phyloP scores from a whole-genome alignment of 148 eudicot genomes.

The Fagopyrum esculentum region DNA sequence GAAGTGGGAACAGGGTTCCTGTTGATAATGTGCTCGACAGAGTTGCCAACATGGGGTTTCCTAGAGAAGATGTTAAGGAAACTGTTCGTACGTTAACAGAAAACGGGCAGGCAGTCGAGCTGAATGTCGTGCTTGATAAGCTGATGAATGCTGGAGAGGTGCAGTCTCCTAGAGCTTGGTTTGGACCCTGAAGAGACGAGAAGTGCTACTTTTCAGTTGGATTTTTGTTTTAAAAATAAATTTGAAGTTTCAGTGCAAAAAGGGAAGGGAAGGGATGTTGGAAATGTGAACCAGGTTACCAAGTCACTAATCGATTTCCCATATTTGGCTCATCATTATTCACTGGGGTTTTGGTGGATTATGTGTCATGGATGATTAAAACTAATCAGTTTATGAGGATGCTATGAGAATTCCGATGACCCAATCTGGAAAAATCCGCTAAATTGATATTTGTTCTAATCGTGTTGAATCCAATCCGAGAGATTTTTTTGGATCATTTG shows the following conservation, averaged over 20 bases:
- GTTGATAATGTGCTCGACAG: constrained; percentile 19
- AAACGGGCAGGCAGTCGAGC: constrained; percentile 18
- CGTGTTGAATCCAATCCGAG: too few species aligned
- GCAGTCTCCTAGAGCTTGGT: neutral
- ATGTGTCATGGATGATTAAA: too few species aligned
- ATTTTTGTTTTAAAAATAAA: neutral
- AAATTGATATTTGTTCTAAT: too few species aligned
- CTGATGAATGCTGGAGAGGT: constrained; percentile 13
- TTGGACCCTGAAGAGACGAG: neutral
- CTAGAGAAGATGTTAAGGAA: constrained; percentile 12
- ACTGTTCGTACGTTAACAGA: constrained; percentile 16
- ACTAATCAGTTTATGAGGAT: too few species aligned
- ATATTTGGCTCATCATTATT: too few species aligned
- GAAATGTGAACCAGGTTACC: neutral
- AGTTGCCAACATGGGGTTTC: constrained; percentile 22
- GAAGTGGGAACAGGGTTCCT: constrained; percentile 13
- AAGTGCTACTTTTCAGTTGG: neutral
- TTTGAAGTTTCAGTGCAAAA: neutral
- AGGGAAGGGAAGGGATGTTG: neutral
- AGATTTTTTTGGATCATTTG: too few species aligned
- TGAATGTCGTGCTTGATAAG: constrained; percentile 25
- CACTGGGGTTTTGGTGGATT: too few species aligned
- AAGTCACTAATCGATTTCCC: too few species aligned
- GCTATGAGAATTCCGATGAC: too few species aligned
- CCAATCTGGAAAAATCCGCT: too few species aligned